Evolutionary conservation across 1,139 yeast genomes (phyloP).

Genomic region (Candida frijolesensis): DNA sequence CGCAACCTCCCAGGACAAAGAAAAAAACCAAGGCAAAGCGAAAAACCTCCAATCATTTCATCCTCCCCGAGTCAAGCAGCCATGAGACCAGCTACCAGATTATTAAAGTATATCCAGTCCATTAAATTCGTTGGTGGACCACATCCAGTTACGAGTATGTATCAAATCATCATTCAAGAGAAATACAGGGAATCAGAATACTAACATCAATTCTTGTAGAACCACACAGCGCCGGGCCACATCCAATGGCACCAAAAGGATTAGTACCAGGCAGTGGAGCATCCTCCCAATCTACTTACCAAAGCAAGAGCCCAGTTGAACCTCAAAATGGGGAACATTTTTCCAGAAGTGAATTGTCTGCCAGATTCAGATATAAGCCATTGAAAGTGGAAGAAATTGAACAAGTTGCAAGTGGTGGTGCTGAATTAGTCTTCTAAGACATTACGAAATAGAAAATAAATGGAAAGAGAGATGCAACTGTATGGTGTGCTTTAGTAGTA

Average conservation of each 20-base stretch:
- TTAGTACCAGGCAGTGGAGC: constrained; percentile 41
- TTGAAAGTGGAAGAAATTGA: constrained; percentile 73
- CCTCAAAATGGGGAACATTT: constrained; percentile 51
- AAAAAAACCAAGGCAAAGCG: constrained; percentile 1
- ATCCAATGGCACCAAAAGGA: constrained; percentile 58
- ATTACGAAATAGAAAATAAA: background rate
- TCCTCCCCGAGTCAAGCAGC: background rate
- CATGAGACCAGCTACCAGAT: constrained; percentile 22
- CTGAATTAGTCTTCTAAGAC: constrained; percentile 47
- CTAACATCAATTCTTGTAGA: constrained; percentile 9
- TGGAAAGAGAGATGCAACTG: background rate
- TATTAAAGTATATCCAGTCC: constrained; percentile 52
- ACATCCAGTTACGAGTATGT: constrained; percentile 40
- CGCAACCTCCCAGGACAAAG: background rate
- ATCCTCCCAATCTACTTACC: constrained; percentile 16
- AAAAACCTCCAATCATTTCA: constrained; percentile 4
- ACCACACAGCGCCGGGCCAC: constrained; percentile 31
- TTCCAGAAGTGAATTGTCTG: constrained; percentile 67
- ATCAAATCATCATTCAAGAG: constrained; percentile 13
- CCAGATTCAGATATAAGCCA: constrained; percentile 65
- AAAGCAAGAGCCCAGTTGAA: constrained; percentile 38
- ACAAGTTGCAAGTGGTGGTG: constrained; percentile 76
- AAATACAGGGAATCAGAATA: background rate
- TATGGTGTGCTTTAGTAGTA: too few species aligned
- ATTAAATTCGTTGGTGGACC: constrained; percentile 67